A percentile compares a stretch with the other conserved stretches of the same genome.
These are phyloP conservation scores for Cicer yamashitae DNA, from an alignment of 306 rosid genomes.

Conservation along the genomic window DNA sequence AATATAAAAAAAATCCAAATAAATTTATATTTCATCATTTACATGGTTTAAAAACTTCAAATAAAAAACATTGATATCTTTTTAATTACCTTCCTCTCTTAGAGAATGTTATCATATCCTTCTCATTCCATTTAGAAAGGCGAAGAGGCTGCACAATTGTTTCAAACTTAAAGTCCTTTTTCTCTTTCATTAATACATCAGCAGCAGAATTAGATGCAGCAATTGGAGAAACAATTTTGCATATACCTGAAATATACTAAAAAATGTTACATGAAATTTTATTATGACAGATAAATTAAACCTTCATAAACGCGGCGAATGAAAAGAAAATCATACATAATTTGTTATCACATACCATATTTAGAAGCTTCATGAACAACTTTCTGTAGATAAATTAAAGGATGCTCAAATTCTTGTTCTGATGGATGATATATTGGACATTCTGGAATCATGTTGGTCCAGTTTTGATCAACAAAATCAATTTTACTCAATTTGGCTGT, in stretches of 20 bases:
- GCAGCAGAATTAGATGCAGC: slow-evolving; percentile 43
- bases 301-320: background rate
- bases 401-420: slow-evolving; percentile 49
- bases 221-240: slow-evolving; percentile 55
- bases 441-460: slow-evolving; percentile 44
- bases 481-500: slow-evolving; percentile 5
- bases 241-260: slow-evolving; percentile 50
- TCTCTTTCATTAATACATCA: slow-evolving; percentile 48
- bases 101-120: slow-evolving; percentile 28
- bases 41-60: background rate
- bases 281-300: no score
- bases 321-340: background rate
- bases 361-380: slow-evolving; percentile 45
- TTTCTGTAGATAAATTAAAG: slow-evolving; percentile 49
- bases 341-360: slow-evolving; percentile 45
- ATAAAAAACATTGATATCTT: background rate
- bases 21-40: slow-evolving; percentile 12
- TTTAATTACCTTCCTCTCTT: slow-evolving; percentile 49
- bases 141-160: slow-evolving; percentile 54
- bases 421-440: slow-evolving; percentile 54
- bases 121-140: slow-evolving; percentile 45
- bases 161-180: slow-evolving; percentile 49
- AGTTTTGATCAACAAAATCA: slow-evolving; percentile 36
- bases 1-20: background rate
- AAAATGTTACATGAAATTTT: no score